Base-by-base conservation (phyloP, 345 rosid species). In the Iberis pinnata region DNA sequence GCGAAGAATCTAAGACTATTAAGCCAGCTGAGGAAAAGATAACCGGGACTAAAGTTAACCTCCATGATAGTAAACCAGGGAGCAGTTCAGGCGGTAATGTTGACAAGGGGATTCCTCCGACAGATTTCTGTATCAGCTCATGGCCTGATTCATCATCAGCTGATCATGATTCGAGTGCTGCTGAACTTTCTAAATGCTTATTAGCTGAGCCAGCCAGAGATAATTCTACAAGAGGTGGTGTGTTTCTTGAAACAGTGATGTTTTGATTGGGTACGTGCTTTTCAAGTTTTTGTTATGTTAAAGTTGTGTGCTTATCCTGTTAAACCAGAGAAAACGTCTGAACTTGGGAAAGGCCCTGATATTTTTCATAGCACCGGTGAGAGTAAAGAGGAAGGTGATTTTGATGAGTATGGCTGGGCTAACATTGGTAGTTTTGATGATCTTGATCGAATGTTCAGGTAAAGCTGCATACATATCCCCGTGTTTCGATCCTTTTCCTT, bases 351-450 rank as follows among this genome's bases (percentile, higher is more conserved):
- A 70, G 86, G 76, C 57, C 51, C 75, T 53, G 76, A 76, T 65
- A 46, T 43, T 65, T 81, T 74, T 61, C 84, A 75, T 73, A 77
- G 65, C 71, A 44, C 75, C 25, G 65, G 58, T 42, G 85, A 70
- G 72, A 73, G 70, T 65, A 75, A 80, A 71, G 95, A 73, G 51
- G 87, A 81, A 58, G 75, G 75, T 72, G 90, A 80, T 74, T 81
- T 85, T 73, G 82, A 72, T 63, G 90, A 88, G 70, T 85, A 80
- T 41, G 74, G 82, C 58, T 92, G 98, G 98, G 97, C 70, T 58
- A 80, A 74, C 74, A 81, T 92, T 56, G 86, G 97, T 76, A 85
- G 97, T 70, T 92, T 92, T 72, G 98, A 85, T 70, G 98, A 88
- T 72, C 88, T 88, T 60, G 88, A 88, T 69, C 84, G 61, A 62